These are phyloP conservation scores for Globisporangium middletonii DNA, from an alignment of 352 stramenopile species.

Conservation along the genomic window DNA sequence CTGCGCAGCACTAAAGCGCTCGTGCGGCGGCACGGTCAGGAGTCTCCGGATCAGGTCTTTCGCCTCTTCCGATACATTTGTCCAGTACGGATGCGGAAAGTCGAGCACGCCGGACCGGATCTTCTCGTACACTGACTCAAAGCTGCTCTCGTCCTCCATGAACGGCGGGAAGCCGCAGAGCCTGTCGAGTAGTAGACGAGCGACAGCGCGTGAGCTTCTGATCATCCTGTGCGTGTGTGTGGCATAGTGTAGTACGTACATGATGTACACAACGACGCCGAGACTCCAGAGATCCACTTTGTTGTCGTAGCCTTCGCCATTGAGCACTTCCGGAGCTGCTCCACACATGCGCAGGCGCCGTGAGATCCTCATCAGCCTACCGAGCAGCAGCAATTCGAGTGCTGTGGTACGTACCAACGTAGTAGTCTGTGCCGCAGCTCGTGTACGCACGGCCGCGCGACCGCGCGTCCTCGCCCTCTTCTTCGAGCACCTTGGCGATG, in stretches of 20 bases:
- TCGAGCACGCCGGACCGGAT: conserved; percentile 75
- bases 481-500: conserved; percentile 79
- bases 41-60: conserved; percentile 80
- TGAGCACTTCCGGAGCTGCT: conserved; percentile 72
- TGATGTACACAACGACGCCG: conserved; percentile 85
- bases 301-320: conserved; percentile 82
- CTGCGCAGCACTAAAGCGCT: conserved; percentile 64
- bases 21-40: conserved; percentile 65
- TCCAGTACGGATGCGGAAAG: conserved; percentile 82
- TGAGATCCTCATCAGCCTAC: not conserved
- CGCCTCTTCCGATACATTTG: conserved; percentile 77
- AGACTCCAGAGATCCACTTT: conserved; percentile 86
- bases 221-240: not conserved
- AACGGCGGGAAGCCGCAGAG: conserved; percentile 82
- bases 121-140: conserved; percentile 83
- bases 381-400: not conserved
- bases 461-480: conserved; percentile 66
- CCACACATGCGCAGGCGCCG: not conserved
- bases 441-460: conserved; percentile 77
- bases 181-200: conserved; percentile 15
- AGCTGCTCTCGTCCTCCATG: conserved; percentile 69
- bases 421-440: conserved; percentile 85
- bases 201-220: not conserved
- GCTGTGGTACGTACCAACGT: conserved; percentile 42
- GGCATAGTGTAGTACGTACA: conserved; percentile 31